phyloP scores from a whole-genome alignment of 73 alveolate genomes.

The Diophrys sp. region DNA sequence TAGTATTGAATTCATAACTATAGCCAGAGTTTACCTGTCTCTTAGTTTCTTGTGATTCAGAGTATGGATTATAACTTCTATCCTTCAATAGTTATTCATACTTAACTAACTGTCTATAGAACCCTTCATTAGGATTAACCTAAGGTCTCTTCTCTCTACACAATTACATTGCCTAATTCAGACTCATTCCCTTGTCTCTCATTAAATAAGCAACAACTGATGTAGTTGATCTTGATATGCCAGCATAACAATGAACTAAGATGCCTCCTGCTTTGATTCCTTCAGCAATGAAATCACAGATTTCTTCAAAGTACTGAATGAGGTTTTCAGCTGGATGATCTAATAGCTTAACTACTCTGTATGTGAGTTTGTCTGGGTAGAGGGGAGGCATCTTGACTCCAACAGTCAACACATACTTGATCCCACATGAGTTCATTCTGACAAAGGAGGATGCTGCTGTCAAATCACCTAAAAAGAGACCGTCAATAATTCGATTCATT shows the following conservation, averaged over 20 bases:
- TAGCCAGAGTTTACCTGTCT: too few species aligned
- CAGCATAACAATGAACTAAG: constrained; percentile 80
- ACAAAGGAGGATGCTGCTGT: constrained; percentile 35
- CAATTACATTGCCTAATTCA: constrained; percentile 6
- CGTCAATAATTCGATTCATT: not conserved
- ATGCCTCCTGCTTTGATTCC: constrained; percentile 60
- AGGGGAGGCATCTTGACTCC: constrained; percentile 49
- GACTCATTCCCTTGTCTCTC: not conserved
- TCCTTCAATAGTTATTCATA: constrained; percentile 1
- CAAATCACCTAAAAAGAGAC: not conserved
- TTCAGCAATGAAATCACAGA: constrained; percentile 46
- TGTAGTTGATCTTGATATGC: constrained; percentile 66
- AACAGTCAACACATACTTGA: constrained; percentile 58
- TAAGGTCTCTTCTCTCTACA: constrained; percentile 10
- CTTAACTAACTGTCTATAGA: constrained; percentile 4
- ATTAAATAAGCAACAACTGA: constrained; percentile 65
- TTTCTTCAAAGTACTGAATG: constrained; percentile 25
- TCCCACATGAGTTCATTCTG: constrained; percentile 20
- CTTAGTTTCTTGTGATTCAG: too few species aligned
- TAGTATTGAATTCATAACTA: too few species aligned
- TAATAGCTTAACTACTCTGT: constrained; percentile 44
- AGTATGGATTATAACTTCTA: not conserved
- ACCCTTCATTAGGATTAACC: constrained; percentile 23
- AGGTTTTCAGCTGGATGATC: constrained; percentile 54
- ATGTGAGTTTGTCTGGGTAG: constrained; percentile 50